These are phyloP conservation scores for Psilocybe cubensis DNA, from an alignment of 768 basidiomycete species.

Conservation along the genomic window DNA sequence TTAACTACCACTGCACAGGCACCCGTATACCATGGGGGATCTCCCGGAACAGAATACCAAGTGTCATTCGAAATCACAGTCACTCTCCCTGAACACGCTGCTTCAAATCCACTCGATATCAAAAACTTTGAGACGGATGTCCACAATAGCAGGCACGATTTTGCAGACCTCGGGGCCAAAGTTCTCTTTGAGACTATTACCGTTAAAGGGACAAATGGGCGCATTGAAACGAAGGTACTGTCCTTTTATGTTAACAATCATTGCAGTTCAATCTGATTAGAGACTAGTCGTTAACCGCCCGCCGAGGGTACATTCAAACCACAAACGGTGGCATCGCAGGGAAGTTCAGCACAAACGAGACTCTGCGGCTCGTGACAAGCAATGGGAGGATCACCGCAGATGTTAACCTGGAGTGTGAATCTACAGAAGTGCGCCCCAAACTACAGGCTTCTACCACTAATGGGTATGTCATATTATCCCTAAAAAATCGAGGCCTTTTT, in stretches of 20 bases:
- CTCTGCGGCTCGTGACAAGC: slow-evolving; percentile 34
- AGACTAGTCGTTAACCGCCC: slow-evolving; percentile 36
- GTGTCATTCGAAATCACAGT: slow-evolving; percentile 21
- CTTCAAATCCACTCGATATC: background rate
- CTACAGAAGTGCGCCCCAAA: background rate
- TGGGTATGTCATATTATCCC: background rate
- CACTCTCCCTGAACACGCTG: slow-evolving; percentile 10
- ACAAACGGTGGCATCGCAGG: slow-evolving; percentile 52
- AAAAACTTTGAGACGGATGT: slow-evolving; percentile 22
- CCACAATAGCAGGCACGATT: slow-evolving; percentile 41
- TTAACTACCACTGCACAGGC: slow-evolving; percentile 9
- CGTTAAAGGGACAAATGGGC: slow-evolving; percentile 37
- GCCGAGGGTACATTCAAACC: slow-evolving; percentile 32
- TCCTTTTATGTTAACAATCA: slow-evolving; percentile 12
- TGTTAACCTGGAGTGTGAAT: slow-evolving; percentile 40
- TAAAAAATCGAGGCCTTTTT: too few species aligned
- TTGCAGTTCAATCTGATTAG: too few species aligned
- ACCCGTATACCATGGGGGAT: slow-evolving; percentile 2
- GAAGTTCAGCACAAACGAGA: slow-evolving; percentile 37
- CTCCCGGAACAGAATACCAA: background rate
- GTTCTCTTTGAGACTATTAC: slow-evolving; percentile 49
- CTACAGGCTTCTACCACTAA: slow-evolving; percentile 3
- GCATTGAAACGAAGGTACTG: slow-evolving; percentile 39
- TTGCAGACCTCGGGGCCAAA: slow-evolving; percentile 36
- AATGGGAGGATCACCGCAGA: slow-evolving; percentile 44